phyloP scores from a whole-genome alignment of 2,329 filamentous ascomycete species.

The Beauveria medogensis region DNA sequence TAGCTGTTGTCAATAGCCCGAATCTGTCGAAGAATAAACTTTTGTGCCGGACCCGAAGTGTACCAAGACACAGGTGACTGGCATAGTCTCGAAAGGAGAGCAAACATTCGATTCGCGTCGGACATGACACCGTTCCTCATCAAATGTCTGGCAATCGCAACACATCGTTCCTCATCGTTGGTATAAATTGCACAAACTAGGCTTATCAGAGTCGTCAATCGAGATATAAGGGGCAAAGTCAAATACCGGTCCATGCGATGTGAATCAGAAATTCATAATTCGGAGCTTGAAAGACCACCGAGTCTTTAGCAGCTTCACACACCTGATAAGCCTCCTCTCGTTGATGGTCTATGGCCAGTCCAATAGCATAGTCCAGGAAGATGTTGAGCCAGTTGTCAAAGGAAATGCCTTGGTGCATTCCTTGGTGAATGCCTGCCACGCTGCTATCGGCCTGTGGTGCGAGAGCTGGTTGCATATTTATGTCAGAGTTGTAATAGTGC shows the following conservation, averaged over 20 bases:
- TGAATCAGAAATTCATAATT: constrained; percentile 65
- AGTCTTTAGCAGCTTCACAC: constrained; percentile 68
- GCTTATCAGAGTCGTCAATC: constrained; percentile 10
- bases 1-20: constrained; percentile 69
- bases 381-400: constrained; percentile 84
- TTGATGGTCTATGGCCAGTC: constrained; percentile 60
- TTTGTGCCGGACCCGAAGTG: constrained; percentile 73
- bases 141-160: constrained; percentile 69
- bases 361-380: constrained; percentile 79
- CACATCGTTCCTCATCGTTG: constrained; percentile 69
- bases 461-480: constrained; percentile 20
- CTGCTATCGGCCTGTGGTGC: constrained; percentile 22
- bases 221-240: constrained; percentile 16
- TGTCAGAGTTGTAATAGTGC: background rate
- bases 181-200: constrained; percentile 73
- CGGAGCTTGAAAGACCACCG: constrained; percentile 72
- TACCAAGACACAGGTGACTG: constrained; percentile 69
- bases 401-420: constrained; percentile 63
- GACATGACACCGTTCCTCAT: constrained; percentile 77
- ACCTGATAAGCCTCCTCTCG: constrained; percentile 69
- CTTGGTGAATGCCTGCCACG: constrained; percentile 5
- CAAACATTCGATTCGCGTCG: constrained; percentile 77
- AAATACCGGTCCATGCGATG: constrained; percentile 62
- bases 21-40: constrained; percentile 85
- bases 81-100: constrained; percentile 66